Percentiles rank a stretch among this genome's conserved stretches.
These are phyloP conservation scores for Stevia rebaudiana DNA, from an alignment of 140 eudicot species.

Conservation along the genomic window DNA sequence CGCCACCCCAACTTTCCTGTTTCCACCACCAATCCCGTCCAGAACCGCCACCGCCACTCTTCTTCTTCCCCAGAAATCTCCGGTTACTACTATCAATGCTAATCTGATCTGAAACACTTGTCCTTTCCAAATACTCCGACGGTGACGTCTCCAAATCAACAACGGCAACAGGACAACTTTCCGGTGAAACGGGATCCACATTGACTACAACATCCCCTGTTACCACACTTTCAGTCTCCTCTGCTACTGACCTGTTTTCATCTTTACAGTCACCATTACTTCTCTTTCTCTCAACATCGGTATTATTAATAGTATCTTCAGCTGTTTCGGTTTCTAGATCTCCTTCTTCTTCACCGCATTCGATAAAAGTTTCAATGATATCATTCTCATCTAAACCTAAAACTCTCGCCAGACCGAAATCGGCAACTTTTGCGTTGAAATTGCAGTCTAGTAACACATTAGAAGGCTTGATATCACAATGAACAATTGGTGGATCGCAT, in stretches of 20 bases:
- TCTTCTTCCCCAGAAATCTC: conserved; percentile 47
- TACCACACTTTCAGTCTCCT: conserved; percentile 69
- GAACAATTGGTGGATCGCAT: conserved; percentile 79
- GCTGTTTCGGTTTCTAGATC: conserved; percentile 24
- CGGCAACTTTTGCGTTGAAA: conserved; percentile 76
- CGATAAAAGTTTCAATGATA: conserved; percentile 34
- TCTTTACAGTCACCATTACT: conserved; percentile 32
- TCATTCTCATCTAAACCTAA: conserved; percentile 48
- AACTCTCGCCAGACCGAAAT: conserved; percentile 77
- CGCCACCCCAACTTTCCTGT: conserved; percentile 70
- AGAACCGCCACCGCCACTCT: conserved; percentile 43
- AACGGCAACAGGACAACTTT: conserved; percentile 41
- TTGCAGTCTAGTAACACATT: conserved; percentile 65
- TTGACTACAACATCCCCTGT: conserved; percentile 59
- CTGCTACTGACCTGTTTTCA: conserved; percentile 57
- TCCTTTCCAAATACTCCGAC: conserved; percentile 57
- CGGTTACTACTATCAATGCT: conserved; percentile 70
- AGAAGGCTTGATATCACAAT: conserved; percentile 91
- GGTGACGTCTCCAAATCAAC: conserved; percentile 54
- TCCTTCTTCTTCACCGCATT: conserved; percentile 42
- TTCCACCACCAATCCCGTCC: conserved; percentile 99
- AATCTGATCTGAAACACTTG: conserved; percentile 58
- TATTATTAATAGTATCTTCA: conserved; percentile 13
- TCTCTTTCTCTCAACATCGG: conserved; percentile 32
- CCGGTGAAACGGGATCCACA: conserved; percentile 55